Percentiles rank a stretch among this genome's conserved stretches.
phyloP scores from a whole-genome alignment of 345 rosid genomes.

The Euphorbia lathyris region DNA sequence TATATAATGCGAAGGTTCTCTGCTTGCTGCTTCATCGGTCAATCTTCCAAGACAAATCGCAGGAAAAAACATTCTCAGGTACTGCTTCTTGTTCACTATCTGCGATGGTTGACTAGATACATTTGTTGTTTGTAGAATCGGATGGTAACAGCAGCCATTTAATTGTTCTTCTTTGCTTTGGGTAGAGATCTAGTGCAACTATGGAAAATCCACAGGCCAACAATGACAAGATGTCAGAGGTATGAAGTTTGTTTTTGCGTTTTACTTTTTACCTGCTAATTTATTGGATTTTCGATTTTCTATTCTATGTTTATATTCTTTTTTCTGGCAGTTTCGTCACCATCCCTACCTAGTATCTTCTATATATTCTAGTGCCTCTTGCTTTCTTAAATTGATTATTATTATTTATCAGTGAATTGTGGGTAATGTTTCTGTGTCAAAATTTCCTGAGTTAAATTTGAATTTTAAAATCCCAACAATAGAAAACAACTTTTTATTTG shows the following conservation, averaged over 20 bases:
- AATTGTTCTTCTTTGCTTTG: background rate
- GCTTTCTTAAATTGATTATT: too few relatives aligned
- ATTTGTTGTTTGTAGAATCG: too few relatives aligned
- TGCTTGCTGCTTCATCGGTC: constrained; percentile 36
- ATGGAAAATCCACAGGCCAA: constrained; percentile 30
- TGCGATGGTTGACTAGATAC: background rate
- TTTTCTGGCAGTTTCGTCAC: constrained; percentile 1
- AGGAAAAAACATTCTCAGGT: constrained; percentile 33
- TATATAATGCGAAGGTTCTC: constrained; percentile 48
- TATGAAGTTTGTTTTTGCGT: background rate
- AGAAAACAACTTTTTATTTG: too few relatives aligned
- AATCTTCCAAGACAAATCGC: constrained; percentile 17
- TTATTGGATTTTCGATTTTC: background rate
- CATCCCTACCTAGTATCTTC: background rate
- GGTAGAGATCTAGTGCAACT: constrained; percentile 32
- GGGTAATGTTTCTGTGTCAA: too few relatives aligned
- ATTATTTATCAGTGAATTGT: too few relatives aligned
- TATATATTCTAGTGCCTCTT: too few relatives aligned
- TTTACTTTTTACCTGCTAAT: background rate
- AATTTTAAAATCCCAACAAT: too few relatives aligned
- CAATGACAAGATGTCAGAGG: constrained; percentile 28
- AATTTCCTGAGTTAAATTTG: too few relatives aligned
- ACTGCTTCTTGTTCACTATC: constrained; percentile 2
- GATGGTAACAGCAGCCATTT: too few relatives aligned
- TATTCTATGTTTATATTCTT: constrained; percentile 3